Conservation (phyloP, 345 rosid species). For the Murraya koenigii region DNA sequence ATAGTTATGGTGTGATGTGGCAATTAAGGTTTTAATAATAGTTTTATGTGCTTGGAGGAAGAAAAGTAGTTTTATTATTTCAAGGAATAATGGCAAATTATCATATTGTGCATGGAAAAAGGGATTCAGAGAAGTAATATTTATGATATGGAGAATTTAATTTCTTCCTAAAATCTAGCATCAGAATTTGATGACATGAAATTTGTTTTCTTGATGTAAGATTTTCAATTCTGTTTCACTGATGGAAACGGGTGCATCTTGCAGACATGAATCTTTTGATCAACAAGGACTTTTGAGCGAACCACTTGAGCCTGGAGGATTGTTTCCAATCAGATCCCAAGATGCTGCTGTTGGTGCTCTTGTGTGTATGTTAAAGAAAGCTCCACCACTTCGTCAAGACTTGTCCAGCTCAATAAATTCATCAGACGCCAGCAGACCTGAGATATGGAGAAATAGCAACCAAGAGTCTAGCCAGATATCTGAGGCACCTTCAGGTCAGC, state of each 20-base stretch:
- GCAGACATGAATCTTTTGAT: slow-evolving; percentile 65
- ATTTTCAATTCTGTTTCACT: background rate
- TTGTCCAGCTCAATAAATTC: slow-evolving; percentile 26
- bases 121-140: background rate
- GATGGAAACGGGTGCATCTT: slow-evolving; percentile 3
- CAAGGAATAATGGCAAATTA: background rate
- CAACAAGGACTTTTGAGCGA: slow-evolving; percentile 43
- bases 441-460: slow-evolving; percentile 24
- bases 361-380: slow-evolving; percentile 80
- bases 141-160: background rate
- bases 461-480: slow-evolving; percentile 24
- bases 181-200: background rate
- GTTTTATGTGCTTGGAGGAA: background rate
- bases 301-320: slow-evolving; percentile 47
- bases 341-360: slow-evolving; percentile 94
- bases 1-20: background rate
- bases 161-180: background rate
- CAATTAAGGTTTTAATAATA: background rate
- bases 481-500: slow-evolving; percentile 26
- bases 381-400: slow-evolving; percentile 78
- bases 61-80: background rate
- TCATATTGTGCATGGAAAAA: background rate
- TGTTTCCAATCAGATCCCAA: slow-evolving; percentile 48
- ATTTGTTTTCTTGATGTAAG: background rate
- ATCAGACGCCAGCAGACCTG: slow-evolving; percentile 32